phyloP scores from a whole-genome alignment of 2,329 filamentous ascomycete species.

The Periconia sp. region DNA sequence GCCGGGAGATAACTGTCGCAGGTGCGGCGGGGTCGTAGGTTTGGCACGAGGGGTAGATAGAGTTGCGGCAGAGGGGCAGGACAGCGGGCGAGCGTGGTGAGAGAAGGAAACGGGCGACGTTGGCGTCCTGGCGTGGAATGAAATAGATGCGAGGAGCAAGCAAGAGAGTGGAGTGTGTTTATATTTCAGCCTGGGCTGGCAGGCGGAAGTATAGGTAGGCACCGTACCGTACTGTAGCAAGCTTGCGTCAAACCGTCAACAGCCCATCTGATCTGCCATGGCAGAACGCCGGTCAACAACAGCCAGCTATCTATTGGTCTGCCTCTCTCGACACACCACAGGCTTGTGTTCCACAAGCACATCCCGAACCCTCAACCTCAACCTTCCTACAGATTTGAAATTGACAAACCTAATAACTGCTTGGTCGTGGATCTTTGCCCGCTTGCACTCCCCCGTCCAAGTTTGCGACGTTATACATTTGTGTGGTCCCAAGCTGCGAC shows the following conservation, averaged over 20 bases:
- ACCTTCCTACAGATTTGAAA: background rate
- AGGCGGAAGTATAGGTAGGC: too few relatives aligned
- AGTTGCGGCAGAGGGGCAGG: background rate
- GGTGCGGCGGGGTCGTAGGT: background rate
- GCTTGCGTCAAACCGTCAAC: background rate
- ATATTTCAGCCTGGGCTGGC: background rate
- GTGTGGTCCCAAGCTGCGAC: background rate
- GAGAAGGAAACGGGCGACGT: background rate
- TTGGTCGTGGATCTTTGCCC: background rate
- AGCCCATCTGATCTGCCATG: background rate
- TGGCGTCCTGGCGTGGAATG: background rate
- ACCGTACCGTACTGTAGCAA: too few relatives aligned
- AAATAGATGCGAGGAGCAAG: background rate
- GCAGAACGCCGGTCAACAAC: background rate
- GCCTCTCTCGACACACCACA: too few relatives aligned
- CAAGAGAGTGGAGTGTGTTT: too few relatives aligned
- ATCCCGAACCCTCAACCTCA: background rate
- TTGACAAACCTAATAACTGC: background rate
- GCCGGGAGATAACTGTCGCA: background rate
- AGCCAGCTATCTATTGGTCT: too few relatives aligned
- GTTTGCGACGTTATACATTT: background rate
- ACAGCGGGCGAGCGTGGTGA: background rate
- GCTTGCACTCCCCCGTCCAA: background rate
- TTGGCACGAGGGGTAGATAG: background rate
- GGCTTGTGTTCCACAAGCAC: background rate